Conservation (phyloP, 768 basidiomycete species). For the Cubamyces lactineus region DNA sequence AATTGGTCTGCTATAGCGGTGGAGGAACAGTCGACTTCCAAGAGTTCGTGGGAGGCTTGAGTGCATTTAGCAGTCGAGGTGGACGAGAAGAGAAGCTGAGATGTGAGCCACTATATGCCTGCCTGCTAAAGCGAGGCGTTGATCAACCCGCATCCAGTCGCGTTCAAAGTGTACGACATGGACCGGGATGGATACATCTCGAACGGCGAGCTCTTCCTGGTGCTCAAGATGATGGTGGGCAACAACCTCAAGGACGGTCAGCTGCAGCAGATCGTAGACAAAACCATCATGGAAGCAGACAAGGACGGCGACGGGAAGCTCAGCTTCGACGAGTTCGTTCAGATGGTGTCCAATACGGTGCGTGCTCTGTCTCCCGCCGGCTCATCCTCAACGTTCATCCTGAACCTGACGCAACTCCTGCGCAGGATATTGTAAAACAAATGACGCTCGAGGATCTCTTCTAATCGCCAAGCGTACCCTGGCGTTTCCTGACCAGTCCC, state of each 20-base stretch:
- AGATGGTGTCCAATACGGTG: slow-evolving; percentile 96
- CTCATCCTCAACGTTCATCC: background rate
- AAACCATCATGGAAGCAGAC: slow-evolving; percentile 99
- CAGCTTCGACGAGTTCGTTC: slow-evolving; percentile 94
- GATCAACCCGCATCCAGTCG: slow-evolving; percentile 60
- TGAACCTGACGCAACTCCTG: background rate
- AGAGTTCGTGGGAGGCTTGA: slow-evolving; percentile 96
- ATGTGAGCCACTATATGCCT: slow-evolving; percentile 59
- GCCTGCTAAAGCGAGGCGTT: background rate
- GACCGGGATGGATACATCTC: slow-evolving; percentile 98
- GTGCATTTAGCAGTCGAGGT: slow-evolving; percentile 96
- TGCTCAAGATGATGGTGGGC: slow-evolving; percentile 99
- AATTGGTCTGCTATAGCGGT: slow-evolving; percentile 58
- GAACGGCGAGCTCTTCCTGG: slow-evolving; percentile 97
- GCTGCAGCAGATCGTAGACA: slow-evolving; percentile 98
- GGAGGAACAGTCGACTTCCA: slow-evolving; percentile 99
- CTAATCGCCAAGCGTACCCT: slow-evolving; percentile 37
- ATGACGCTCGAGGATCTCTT: slow-evolving; percentile 97
- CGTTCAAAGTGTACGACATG: slow-evolving; percentile 99
- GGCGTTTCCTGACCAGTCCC: background rate
- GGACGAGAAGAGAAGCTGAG: slow-evolving; percentile 95
- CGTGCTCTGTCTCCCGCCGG: slow-evolving; percentile 31
- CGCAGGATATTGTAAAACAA: slow-evolving; percentile 96
- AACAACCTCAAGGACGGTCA: slow-evolving; percentile 99
- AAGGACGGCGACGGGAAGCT: slow-evolving; percentile 97